A percentile compares a stretch with the other conserved stretches of the same genome.
Evolutionary conservation across 2,329 filamentous ascomycete genomes (phyloP).

Genomic region (Penicillium hesseltinei): DNA sequence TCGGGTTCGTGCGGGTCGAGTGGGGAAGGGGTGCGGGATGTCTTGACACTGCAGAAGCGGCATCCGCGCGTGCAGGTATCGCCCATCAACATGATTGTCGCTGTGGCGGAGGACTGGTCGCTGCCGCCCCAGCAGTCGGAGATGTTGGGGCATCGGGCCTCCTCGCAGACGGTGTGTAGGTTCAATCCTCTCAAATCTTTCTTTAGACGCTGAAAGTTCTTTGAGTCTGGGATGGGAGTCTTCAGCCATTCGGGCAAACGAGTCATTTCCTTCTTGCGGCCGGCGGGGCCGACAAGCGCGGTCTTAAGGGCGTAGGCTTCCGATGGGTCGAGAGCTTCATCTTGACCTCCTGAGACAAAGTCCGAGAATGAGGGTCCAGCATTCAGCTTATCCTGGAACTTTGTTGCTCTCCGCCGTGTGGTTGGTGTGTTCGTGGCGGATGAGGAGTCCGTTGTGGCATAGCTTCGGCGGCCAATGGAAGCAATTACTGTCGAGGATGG

Average conservation of each 20-base stretch:
- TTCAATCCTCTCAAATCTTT: constrained; percentile 84
- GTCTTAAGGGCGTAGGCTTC: constrained; percentile 62
- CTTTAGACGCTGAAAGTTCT: constrained; percentile 93
- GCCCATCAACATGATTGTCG: constrained; percentile 99
- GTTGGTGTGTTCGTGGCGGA: constrained; percentile 33
- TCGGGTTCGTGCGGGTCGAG: constrained; percentile 96
- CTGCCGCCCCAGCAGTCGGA: constrained; percentile 95
- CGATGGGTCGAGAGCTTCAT: constrained; percentile 43
- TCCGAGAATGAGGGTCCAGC: constrained; percentile 63
- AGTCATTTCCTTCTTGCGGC: constrained; percentile 64
- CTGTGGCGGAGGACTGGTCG: constrained; percentile 85
- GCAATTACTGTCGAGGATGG: constrained; percentile 16
- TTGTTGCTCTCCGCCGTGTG: constrained; percentile 57
- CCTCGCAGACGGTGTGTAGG: constrained; percentile 95
- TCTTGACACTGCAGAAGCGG: constrained; percentile 97
- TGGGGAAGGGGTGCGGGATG: constrained; percentile 69
- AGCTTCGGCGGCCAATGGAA: constrained; percentile 30
- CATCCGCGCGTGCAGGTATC: constrained; percentile 97
- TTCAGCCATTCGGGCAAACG: constrained; percentile 92
- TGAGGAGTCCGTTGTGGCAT: constrained; percentile 41
- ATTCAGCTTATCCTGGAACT: constrained; percentile 63
- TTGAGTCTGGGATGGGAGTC: constrained; percentile 83
- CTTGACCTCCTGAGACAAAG: constrained; percentile 54
- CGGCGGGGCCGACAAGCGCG: constrained; percentile 59
- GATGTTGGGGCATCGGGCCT: constrained; percentile 95